These are phyloP conservation scores for Trametes elegans DNA, from an alignment of 768 basidiomycete species.

Conservation along the genomic window DNA sequence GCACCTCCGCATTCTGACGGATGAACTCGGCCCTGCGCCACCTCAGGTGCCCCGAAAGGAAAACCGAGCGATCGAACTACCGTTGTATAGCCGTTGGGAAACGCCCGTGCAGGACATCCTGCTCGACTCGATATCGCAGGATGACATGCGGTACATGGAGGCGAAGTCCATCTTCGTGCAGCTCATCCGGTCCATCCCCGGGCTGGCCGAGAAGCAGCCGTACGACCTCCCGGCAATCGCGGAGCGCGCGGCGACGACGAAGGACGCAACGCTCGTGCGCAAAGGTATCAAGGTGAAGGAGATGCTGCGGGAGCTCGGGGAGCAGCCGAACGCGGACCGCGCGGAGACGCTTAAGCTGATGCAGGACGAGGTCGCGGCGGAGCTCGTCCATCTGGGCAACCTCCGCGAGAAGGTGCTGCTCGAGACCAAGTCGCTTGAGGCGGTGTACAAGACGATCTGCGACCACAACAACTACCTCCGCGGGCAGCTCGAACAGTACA, in stretches of 20 bases:
- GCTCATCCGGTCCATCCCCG: slow-evolving; percentile 91
- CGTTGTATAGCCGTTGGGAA: slow-evolving; percentile 97
- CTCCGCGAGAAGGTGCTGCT: slow-evolving; percentile 91
- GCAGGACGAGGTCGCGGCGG: slow-evolving; percentile 95
- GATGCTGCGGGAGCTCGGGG: slow-evolving; percentile 95
- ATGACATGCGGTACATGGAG: slow-evolving; percentile 99
- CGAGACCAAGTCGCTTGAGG: slow-evolving; percentile 90
- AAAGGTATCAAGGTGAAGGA: slow-evolving; percentile 99
- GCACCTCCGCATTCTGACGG: slow-evolving; percentile 92
- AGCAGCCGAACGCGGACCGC: slow-evolving; percentile 80
- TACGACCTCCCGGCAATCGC: slow-evolving; percentile 88
- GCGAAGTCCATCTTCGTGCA: slow-evolving; percentile 99
- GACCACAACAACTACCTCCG: slow-evolving; percentile 99
- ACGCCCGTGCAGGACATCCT: slow-evolving; percentile 97
- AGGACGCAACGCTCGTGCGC: slow-evolving; percentile 92
- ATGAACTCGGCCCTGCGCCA: slow-evolving; percentile 93
- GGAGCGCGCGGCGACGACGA: slow-evolving; percentile 94
- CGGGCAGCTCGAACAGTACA: slow-evolving; percentile 97
- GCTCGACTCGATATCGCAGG: slow-evolving; percentile 95
- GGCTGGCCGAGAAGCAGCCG: slow-evolving; percentile 78
- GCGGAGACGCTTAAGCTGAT: slow-evolving; percentile 88
- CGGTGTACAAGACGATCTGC: slow-evolving; percentile 98
- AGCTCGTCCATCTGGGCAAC: slow-evolving; percentile 95
- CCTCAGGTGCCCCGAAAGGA: slow-evolving; percentile 97
- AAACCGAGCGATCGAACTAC: slow-evolving; percentile 89